Base-by-base conservation (phyloP, 1,284 basidiomycete species). In the Ustilago xerochloae region DNA sequence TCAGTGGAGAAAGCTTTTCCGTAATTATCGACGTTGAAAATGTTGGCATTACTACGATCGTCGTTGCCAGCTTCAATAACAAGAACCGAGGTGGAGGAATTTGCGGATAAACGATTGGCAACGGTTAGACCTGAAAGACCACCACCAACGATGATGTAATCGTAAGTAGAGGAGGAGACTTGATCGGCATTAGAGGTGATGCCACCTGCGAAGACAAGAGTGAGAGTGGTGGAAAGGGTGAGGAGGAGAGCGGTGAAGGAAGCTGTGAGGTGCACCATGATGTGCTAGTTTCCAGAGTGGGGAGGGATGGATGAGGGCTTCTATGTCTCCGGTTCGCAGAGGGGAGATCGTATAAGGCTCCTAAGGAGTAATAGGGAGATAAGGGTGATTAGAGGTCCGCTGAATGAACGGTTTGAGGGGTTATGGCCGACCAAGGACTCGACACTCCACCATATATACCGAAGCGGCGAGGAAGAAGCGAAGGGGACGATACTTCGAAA, bases 1-100 rank as follows among this genome's bases (percentile, higher is more conserved):
- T 86, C 83, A 4, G 86, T 86, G 5, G 84, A 85, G 70, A 89
- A 89, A 3, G 87, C 87, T 24, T 85, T 73, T 9, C 86, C 85
- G 71, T 88, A 90, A 32, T 84, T 77, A 75, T 88, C 59, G 20
- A 78, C 51, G 32, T 63, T 53, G 22, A 50, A 57, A 43, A 81
- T 61, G n/a, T 62, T 24, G 9, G 56, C 15, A 24, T 79, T 62
- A 28, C 4, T 53, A 16, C 78, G 59, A 18, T 65, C 63, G 36
- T 81, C 79, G 39, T 77, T 68, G 16, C 84, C 84, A 4, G 82
- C 80, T 64, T 84, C 84, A 58, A 84, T 69, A 38, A 81, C 69
- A 46, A 84, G 77, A 5, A 84, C 80, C 20, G 65, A 76, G 47
- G 67, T 69, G 58, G 62, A 52, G 3, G 63, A 24, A 56, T 81